phyloP scores from a whole-genome alignment of 2,329 filamentous ascomycete genomes.

The Seiridium cupressi region DNA sequence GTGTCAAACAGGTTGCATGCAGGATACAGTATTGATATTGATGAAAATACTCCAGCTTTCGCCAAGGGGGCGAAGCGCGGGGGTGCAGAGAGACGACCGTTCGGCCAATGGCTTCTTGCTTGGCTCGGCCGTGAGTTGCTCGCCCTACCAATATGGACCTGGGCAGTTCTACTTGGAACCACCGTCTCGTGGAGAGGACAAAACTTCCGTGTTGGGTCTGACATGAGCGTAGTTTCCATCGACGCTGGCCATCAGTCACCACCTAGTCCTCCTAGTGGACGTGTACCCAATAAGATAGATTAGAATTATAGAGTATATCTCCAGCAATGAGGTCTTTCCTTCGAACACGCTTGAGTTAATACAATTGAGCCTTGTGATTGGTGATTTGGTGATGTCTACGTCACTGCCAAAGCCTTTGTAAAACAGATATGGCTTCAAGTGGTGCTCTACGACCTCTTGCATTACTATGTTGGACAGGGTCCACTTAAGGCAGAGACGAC shows the following conservation, averaged over 20 bases:
- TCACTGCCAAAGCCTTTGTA: too few relatives aligned
- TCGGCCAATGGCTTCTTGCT: conserved; percentile 71
- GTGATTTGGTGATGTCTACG: too few relatives aligned
- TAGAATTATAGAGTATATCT: background rate
- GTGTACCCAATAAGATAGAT: conserved; percentile 4
- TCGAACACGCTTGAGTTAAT: too few relatives aligned
- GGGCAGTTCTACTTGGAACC: conserved; percentile 84
- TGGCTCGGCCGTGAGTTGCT: conserved; percentile 84
- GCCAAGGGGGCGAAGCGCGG: conserved; percentile 47
- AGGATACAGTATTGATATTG: conserved; percentile 66
- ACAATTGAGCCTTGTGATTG: too few relatives aligned
- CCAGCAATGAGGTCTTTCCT: background rate
- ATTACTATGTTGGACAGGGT: too few relatives aligned
- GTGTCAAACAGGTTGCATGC: conserved; percentile 75
- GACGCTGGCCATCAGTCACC: conserved; percentile 11
- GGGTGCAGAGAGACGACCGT: conserved; percentile 49
- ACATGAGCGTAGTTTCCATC: conserved; percentile 71
- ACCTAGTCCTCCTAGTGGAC: background rate
- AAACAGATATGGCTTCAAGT: too few relatives aligned
- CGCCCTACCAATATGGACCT: conserved; percentile 85
- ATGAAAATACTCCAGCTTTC: conserved; percentile 73
- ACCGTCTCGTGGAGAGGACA: conserved; percentile 86
- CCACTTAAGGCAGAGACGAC: too few relatives aligned
- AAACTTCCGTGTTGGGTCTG: conserved; percentile 75
- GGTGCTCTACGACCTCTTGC: too few relatives aligned